Percentiles rank a stretch among this genome's conserved stretches.
These are phyloP conservation scores for Tritrichomonas foetus DNA, from an alignment of 208 protist genomes.

Conservation along the genomic window DNA sequence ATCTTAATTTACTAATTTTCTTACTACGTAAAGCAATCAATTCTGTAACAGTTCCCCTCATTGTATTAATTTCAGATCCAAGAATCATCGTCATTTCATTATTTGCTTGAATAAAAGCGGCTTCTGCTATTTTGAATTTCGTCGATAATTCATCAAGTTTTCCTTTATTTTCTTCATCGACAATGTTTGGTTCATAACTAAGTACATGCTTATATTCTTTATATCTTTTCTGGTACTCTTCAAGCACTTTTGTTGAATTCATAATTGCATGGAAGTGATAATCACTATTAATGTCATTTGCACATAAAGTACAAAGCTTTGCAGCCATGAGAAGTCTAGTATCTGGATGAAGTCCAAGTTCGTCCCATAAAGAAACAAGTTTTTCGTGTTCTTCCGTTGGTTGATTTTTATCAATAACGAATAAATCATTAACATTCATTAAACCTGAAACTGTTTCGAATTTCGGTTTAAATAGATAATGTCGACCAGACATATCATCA, in stretches of 20 bases:
- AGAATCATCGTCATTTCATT: too few relatives aligned
- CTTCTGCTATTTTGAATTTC: too few relatives aligned
- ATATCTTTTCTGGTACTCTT: neutral
- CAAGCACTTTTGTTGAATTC: neutral
- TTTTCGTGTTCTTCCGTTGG: neutral
- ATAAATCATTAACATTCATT: neutral
- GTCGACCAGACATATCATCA: neutral
- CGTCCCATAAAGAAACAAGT: neutral
- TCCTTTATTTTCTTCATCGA: too few relatives aligned
- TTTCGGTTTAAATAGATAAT: neutral
- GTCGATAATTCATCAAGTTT: too few relatives aligned
- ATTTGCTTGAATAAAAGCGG: too few relatives aligned
- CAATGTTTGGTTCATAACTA: neutral
- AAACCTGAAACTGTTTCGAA: neutral
- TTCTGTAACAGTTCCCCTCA: too few relatives aligned
- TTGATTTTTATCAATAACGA: neutral
- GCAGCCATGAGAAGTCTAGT: neutral
- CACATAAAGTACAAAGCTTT: neutral
- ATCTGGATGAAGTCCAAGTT: neutral
- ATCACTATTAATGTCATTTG: neutral
- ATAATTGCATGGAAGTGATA: conserved; percentile 21
- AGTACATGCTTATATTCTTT: neutral
- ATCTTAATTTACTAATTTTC: too few relatives aligned
- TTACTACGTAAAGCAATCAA: too few relatives aligned
- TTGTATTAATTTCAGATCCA: too few relatives aligned